Percentiles rank a stretch among this genome's conserved stretches.
Conservation (phyloP, 2,329 filamentous ascomycete genomes). For the Mariannaea elegans region DNA sequence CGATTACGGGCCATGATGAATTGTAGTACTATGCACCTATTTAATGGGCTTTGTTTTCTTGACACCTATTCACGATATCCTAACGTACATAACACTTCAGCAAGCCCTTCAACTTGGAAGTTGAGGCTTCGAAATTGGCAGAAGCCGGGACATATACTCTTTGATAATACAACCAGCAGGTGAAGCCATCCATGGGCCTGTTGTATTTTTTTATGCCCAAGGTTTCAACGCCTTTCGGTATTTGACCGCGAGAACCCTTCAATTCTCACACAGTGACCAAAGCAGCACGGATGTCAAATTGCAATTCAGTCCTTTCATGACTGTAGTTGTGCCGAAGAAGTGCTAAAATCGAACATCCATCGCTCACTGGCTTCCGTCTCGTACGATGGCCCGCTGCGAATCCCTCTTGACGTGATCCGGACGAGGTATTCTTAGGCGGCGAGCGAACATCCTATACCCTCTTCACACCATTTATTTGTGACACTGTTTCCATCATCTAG, state of each 20-base stretch:
- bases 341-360: conserved; percentile 77
- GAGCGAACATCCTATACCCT: conserved; percentile 39
- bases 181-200: conserved; percentile 22
- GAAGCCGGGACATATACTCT: conserved; percentile 32
- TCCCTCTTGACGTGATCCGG: conserved; percentile 23
- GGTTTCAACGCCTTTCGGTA: conserved; percentile 4
- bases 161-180: conserved; percentile 39
- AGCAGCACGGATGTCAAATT: conserved; percentile 99
- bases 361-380: conserved; percentile 42
- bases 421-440: conserved; percentile 34
- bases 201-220: conserved; percentile 26
- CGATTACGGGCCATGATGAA: conserved; percentile 46
- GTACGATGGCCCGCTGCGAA: conserved; percentile 37
- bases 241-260: not conserved
- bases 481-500: not conserved
- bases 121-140: conserved; percentile 16
- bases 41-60: conserved; percentile 29
- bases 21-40: conserved; percentile 40
- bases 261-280: not conserved
- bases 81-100: conserved; percentile 39
- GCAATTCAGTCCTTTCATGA: conserved; percentile 85
- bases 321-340: conserved; percentile 99
- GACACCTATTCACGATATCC: conserved; percentile 40
- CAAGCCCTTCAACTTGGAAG: conserved; percentile 24
- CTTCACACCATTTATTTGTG: conserved; percentile 16